Conservation (phyloP, 1,284 basidiomycete genomes). For the Thelephora terrestris region DNA sequence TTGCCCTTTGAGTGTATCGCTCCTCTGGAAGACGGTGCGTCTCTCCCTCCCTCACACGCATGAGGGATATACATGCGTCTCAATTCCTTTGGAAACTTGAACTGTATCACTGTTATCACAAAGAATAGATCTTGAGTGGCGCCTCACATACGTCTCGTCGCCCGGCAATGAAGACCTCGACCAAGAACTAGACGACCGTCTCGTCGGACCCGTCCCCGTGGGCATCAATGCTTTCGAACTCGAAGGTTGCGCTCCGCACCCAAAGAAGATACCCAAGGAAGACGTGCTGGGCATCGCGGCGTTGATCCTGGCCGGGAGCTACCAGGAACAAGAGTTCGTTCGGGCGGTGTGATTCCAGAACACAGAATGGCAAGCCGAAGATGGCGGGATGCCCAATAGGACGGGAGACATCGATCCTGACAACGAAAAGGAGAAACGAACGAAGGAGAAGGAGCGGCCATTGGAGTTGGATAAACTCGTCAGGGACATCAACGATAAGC, state of each 20-base stretch:
- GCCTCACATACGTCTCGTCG: conserved; percentile 96
- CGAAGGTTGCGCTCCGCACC: conserved; percentile 65
- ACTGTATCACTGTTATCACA: background rate
- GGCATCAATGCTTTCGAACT: conserved; percentile 98
- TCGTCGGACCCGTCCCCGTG: conserved; percentile 91
- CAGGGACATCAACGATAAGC: conserved; percentile 86
- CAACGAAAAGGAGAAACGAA: conserved; percentile 91
- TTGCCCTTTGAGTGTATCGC: conserved; percentile 99
- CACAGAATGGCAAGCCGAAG: too few species aligned
- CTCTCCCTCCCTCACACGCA: background rate
- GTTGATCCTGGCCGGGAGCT: conserved; percentile 83
- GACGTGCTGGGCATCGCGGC: conserved; percentile 88
- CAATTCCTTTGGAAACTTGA: background rate
- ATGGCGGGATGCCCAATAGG: too few species aligned
- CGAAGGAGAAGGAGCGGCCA: conserved; percentile 58
- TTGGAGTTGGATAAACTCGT: conserved; percentile 75
- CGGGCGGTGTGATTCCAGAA: conserved; percentile 99
- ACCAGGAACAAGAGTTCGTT: conserved; percentile 95
- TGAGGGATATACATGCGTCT: background rate
- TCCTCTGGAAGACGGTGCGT: conserved; percentile 77
- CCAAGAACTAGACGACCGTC: conserved; percentile 92
- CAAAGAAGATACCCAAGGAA: conserved; percentile 67
- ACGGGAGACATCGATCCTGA: too few species aligned
- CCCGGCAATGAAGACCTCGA: conserved; percentile 91
- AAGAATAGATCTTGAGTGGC: conserved; percentile 87